A percentile compares a stretch with the other conserved stretches of the same genome.
Evolutionary conservation across 306 rosid genomes (phyloP).

Genomic region (Quercus berberidifolia): DNA sequence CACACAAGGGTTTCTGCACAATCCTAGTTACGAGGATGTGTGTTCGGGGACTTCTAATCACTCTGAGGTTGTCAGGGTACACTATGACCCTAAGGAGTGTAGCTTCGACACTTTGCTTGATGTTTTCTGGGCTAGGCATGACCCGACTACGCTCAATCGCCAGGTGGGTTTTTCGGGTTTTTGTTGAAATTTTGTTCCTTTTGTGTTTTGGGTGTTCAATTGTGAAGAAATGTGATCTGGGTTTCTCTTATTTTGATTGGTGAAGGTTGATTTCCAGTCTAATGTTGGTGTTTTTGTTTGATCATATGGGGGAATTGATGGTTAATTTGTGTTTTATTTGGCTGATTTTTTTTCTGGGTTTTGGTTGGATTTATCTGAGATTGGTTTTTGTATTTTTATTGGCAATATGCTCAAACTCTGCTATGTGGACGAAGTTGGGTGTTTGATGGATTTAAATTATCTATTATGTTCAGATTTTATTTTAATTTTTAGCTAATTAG

Average conservation of each 20-base stretch:
- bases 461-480: neutral
- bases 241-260: neutral
- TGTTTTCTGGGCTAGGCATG: constrained; percentile 74
- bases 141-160: constrained; percentile 87
- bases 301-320: neutral
- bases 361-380: neutral
- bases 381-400: neutral
- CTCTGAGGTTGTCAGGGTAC: constrained; percentile 82
- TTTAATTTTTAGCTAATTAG: neutral
- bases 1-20: constrained; percentile 66
- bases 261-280: neutral
- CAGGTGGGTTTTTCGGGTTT: constrained; percentile 46
- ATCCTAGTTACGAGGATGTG: constrained; percentile 79
- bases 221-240: neutral
- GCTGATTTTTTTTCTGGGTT: neutral
- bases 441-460: neutral
- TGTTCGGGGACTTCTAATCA: constrained; percentile 69
- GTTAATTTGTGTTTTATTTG: neutral
- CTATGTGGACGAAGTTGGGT: neutral
- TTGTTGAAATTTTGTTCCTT: neutral
- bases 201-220: neutral
- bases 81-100: constrained; percentile 71
- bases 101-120: constrained; percentile 70
- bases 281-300: neutral
- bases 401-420: neutral